Percentiles rank a stretch among this genome's conserved stretches.
Conservation (phyloP, 495 filamentous ascomycete species). For the Tetracladium setigerum region DNA sequence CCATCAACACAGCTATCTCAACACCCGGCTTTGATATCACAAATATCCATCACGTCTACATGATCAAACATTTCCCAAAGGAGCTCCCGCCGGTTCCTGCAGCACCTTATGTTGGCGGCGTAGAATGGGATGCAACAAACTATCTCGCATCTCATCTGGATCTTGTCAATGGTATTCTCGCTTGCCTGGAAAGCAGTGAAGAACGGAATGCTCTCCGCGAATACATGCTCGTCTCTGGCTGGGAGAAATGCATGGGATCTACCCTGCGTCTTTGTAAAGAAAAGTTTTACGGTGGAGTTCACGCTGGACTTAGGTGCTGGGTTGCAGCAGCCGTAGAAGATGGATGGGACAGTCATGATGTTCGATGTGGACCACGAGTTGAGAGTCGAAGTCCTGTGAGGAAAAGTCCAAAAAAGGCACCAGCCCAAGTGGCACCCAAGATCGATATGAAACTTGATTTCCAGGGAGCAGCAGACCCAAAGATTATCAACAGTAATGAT, state of each 20-base stretch:
- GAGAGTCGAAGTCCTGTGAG: conserved; percentile 43
- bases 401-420: conserved; percentile 27
- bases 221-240: conserved; percentile 76
- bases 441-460: conserved; percentile 48
- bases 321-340: conserved; percentile 79
- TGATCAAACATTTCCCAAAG: conserved; percentile 72
- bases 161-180: conserved; percentile 83
- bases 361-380: conserved; percentile 61
- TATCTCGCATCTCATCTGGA: conserved; percentile 91
- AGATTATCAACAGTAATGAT: conserved; percentile 2
- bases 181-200: conserved; percentile 62
- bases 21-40: conserved; percentile 6
- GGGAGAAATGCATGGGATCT: conserved; percentile 82
- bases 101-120: conserved; percentile 92
- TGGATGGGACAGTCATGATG: conserved; percentile 71
- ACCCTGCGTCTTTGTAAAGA: conserved; percentile 90
- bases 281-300: conserved; percentile 88
- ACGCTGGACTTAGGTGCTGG: conserved; percentile 85
- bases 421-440: conserved; percentile 35
- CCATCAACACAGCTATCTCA: conserved; percentile 1
- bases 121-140: conserved; percentile 98
- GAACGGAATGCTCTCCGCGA: conserved; percentile 73
- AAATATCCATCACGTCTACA: conserved; percentile 36
- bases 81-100: conserved; percentile 86
- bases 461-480: conserved; percentile 5